Percentiles rank a stretch among this genome's conserved stretches.
These are phyloP conservation scores for Arabidopsis suecica DNA, from an alignment of 345 rosid species.

Conservation along the genomic window DNA sequence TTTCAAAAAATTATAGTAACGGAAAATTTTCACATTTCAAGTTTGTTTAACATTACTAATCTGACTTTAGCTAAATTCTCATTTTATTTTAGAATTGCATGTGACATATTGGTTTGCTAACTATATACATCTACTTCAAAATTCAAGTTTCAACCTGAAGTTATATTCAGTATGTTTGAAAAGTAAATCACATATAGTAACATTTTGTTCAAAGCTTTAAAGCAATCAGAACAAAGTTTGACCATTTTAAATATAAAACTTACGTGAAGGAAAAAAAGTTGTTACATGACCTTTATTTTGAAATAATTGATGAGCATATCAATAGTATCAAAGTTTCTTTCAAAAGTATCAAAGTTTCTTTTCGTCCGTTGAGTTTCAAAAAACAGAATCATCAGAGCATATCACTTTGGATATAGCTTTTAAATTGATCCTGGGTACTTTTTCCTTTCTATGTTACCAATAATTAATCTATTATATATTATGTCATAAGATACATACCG, in stretches of 20 bases:
- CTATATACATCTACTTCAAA: neutral
- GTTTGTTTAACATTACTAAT: neutral
- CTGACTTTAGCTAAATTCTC: neutral
- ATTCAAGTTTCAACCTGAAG: neutral
- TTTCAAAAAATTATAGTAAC: too few relatives aligned
- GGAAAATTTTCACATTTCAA: too few relatives aligned
- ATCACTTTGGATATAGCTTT: slow-evolving; percentile 33
- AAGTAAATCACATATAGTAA: neutral
- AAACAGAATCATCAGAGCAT: slow-evolving; percentile 22
- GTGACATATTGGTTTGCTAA: neutral
- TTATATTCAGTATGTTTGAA: neutral
- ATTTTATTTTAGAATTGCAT: neutral
- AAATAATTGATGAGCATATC: slow-evolving; percentile 32
- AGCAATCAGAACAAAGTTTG: neutral
- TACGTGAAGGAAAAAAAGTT: slow-evolving; percentile 1
- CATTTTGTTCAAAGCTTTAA: neutral
- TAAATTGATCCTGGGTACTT: slow-evolving; percentile 26
- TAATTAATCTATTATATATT: neutral
- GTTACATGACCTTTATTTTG: slow-evolving; percentile 44
- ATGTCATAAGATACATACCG: neutral
- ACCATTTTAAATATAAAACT: slow-evolving; percentile 4
- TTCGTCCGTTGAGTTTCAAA: slow-evolving; percentile 17
- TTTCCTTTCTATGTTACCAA: slow-evolving; percentile 23
- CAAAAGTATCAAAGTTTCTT: slow-evolving; percentile 23
- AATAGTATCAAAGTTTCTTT: slow-evolving; percentile 22